These are phyloP conservation scores for Articulospora tetracladia DNA, from an alignment of 495 filamentous ascomycete species.

Conservation along the genomic window DNA sequence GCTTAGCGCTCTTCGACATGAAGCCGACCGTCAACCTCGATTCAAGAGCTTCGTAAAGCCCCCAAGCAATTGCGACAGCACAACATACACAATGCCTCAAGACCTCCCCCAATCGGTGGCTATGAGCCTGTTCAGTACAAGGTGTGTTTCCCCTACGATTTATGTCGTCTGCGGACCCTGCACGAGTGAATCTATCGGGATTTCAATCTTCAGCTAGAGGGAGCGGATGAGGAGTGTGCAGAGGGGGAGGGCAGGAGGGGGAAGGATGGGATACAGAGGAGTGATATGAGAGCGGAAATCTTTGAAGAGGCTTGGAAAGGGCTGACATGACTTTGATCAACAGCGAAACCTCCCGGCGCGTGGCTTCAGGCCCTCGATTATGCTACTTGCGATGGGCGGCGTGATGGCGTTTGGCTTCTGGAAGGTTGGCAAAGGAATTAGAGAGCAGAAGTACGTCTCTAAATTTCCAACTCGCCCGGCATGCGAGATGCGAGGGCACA, in stretches of 20 bases:
- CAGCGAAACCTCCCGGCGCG: constrained; percentile 90
- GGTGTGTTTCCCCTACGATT: constrained; percentile 42
- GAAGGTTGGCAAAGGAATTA: constrained; percentile 68
- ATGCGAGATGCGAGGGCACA: not conserved
- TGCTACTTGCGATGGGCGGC: constrained; percentile 67
- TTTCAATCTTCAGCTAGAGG: not conserved
- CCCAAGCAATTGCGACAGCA: constrained; percentile 18
- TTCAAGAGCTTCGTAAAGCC: not conserved
- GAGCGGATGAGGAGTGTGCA: not conserved
- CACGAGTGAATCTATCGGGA: not conserved
- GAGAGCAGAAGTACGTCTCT: constrained; percentile 76
- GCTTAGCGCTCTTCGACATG: constrained; percentile 1
- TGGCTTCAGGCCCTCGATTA: constrained; percentile 77
- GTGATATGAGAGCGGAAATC: not conserved
- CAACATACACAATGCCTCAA: constrained; percentile 57
- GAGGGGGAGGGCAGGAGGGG: not conserved
- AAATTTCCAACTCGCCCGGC: not conserved
- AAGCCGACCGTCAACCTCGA: constrained; percentile 7
- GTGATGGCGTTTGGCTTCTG: constrained; percentile 90
- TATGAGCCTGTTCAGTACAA: constrained; percentile 96
- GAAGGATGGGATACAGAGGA: not conserved
- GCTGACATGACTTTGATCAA: constrained; percentile 5
- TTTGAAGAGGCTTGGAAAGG: not conserved
- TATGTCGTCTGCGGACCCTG: not conserved
- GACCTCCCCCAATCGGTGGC: constrained; percentile 94